Percentiles rank a stretch among this genome's conserved stretches.
These are phyloP conservation scores for Hortiboletus flavorubellus DNA, from an alignment of 768 basidiomycete species.

Conservation along the genomic window DNA sequence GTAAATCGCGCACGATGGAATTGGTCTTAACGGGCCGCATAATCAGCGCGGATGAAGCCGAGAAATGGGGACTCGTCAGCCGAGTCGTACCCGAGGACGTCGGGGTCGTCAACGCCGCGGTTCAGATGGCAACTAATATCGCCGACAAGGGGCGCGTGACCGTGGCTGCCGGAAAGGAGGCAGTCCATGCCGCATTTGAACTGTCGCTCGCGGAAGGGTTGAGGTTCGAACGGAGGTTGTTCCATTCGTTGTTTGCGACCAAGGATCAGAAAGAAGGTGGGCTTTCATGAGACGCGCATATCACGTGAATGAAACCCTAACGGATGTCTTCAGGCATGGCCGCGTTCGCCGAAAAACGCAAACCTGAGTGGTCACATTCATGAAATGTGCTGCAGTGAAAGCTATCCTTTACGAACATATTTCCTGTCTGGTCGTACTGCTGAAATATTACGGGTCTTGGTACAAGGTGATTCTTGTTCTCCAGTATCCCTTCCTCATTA, in stretches of 20 bases:
- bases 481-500: too few species aligned
- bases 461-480: background rate
- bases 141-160: conserved; percentile 80
- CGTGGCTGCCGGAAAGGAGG: conserved; percentile 88
- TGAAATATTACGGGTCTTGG: background rate
- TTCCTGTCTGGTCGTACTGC: background rate
- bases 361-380: conserved; percentile 71
- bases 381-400: conserved; percentile 6
- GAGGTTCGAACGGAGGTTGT: conserved; percentile 81
- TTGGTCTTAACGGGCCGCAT: conserved; percentile 84
- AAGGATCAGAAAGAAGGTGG: conserved; percentile 92
- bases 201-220: conserved; percentile 78
- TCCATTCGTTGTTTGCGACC: conserved; percentile 91
- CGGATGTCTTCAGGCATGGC: conserved; percentile 66
- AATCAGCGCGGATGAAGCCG: conserved; percentile 79
- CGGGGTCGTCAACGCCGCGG: conserved; percentile 84
- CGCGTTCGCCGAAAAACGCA: conserved; percentile 93
- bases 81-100: conserved; percentile 74
- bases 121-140: conserved; percentile 74
- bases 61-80: conserved; percentile 83
- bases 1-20: conserved; percentile 95
- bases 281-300: conserved; percentile 22
- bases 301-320: background rate
- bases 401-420: background rate
- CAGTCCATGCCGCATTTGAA: conserved; percentile 91